phyloP scores from a whole-genome alignment of 2,329 filamentous ascomycete species.

The Talaromyces sp. region DNA sequence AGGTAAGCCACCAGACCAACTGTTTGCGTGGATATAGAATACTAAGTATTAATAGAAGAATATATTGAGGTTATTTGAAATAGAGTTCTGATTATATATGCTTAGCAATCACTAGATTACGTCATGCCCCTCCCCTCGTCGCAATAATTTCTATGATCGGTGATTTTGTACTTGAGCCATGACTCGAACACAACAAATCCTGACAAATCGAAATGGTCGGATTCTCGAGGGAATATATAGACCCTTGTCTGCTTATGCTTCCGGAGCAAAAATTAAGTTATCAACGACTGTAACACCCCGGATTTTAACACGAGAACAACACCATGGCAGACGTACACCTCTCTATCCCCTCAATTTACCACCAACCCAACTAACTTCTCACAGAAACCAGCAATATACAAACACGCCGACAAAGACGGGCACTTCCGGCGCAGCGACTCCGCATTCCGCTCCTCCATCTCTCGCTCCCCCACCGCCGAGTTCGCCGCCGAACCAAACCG shows the following conservation, averaged over 20 bases:
- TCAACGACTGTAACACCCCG: neutral
- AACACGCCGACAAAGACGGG: conserved; percentile 45
- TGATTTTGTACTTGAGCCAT: neutral
- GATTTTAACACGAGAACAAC: neutral
- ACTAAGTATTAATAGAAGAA: neutral
- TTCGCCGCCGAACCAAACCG: conserved; percentile 59
- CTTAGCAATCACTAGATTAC: neutral
- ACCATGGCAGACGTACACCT: neutral
- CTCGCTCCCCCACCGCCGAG: conserved; percentile 47
- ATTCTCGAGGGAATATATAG: neutral
- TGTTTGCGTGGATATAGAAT: too few relatives aligned
- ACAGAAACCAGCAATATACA: conserved; percentile 5
- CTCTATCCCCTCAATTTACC: neutral
- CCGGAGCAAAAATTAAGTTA: neutral
- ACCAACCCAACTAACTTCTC: neutral
- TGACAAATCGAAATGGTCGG: neutral
- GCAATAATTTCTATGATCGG: neutral
- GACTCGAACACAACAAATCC: neutral
- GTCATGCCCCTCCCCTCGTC: neutral
- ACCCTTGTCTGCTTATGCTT: neutral
- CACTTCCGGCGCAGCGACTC: conserved; percentile 54
- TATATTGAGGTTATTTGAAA: neutral
- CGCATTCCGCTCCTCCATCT: conserved; percentile 56
- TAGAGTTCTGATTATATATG: neutral
- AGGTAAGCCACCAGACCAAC: too few relatives aligned